Evolutionary conservation across 2,329 filamentous ascomycete species (phyloP).

Genomic region (Aspergillus glaucus): DNA sequence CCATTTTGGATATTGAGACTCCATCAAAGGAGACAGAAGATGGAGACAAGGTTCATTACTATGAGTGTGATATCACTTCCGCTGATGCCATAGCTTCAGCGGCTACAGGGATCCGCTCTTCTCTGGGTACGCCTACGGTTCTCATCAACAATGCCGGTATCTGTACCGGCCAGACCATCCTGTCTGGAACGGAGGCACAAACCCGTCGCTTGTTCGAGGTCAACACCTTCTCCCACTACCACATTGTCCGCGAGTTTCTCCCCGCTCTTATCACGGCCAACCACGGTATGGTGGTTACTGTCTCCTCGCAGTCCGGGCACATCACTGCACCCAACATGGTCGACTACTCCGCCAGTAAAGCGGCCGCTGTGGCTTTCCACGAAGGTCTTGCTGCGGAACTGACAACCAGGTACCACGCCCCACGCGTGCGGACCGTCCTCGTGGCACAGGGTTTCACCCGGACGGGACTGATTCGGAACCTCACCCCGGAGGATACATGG

Average conservation of each 20-base stretch:
- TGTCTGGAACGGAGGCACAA: slow-evolving; percentile 52
- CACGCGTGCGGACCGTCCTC: slow-evolving; percentile 56
- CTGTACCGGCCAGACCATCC: slow-evolving; percentile 53
- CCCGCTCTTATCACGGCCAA: slow-evolving; percentile 57
- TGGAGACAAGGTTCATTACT: slow-evolving; percentile 51
- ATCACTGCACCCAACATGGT: slow-evolving; percentile 57
- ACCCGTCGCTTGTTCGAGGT: slow-evolving; percentile 63
- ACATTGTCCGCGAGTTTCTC: slow-evolving; percentile 60
- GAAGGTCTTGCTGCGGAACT: slow-evolving; percentile 58
- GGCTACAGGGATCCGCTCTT: slow-evolving; percentile 48
- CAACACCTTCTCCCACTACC: slow-evolving; percentile 63
- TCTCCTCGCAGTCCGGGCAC: slow-evolving; percentile 60
- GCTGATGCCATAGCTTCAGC: slow-evolving; percentile 47
- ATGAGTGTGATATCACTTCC: slow-evolving; percentile 63
- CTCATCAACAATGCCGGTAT: slow-evolving; percentile 41
- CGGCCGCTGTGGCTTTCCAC: slow-evolving; percentile 61
- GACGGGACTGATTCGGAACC: slow-evolving; percentile 55
- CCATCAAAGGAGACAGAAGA: slow-evolving; percentile 21
- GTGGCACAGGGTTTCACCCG: slow-evolving; percentile 59
- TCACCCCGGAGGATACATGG: slow-evolving; percentile 47
- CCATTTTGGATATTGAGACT: slow-evolving; percentile 55
- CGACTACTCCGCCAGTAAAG: slow-evolving; percentile 63
- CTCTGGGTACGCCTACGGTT: slow-evolving; percentile 60
- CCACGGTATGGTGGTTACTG: slow-evolving; percentile 68
- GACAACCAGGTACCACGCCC: slow-evolving; percentile 54